Percentiles rank a stretch among this genome's conserved stretches.
Evolutionary conservation across 2,329 filamentous ascomycete genomes (phyloP).

Genomic region (Scorias spongiosa): DNA sequence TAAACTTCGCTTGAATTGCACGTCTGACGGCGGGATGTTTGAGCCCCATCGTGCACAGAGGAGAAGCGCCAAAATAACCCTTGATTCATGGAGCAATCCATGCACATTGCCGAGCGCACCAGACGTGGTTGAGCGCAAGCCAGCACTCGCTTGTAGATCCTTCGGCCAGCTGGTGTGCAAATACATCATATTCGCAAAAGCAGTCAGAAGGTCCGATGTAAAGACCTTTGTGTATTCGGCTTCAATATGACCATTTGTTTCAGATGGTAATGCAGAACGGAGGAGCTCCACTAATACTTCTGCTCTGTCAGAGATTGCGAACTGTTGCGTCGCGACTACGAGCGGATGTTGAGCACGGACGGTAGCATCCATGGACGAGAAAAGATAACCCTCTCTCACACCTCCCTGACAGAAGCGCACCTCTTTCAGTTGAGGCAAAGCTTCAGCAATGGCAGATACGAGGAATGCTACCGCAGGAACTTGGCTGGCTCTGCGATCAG

Average conservation of each 20-base stretch:
- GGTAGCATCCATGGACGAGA: constrained; percentile 47
- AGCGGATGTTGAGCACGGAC: constrained; percentile 54
- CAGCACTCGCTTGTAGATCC: constrained; percentile 43
- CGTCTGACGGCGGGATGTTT: constrained; percentile 43
- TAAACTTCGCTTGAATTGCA: constrained; percentile 39
- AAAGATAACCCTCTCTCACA: constrained; percentile 70
- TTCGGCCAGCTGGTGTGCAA: constrained; percentile 27
- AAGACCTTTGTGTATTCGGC: constrained; percentile 27
- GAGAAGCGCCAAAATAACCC: constrained; percentile 56
- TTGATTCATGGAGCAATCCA: constrained; percentile 56
- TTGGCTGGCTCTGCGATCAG: constrained; percentile 61
- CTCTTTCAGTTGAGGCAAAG: constrained; percentile 53
- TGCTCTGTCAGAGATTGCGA: constrained; percentile 32
- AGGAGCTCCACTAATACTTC: constrained; percentile 34
- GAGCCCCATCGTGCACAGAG: constrained; percentile 62
- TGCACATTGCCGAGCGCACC: constrained; percentile 53
- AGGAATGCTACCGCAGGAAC: constrained; percentile 73
- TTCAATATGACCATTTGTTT: constrained; percentile 7
- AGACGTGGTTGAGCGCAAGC: constrained; percentile 56
- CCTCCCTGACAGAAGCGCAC: constrained; percentile 80
- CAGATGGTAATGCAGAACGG: constrained; percentile 29
- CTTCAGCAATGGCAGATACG: constrained; percentile 56
- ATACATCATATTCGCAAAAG: constrained; percentile 46
- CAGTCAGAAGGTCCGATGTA: constrained; percentile 33
- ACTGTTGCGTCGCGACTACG: constrained; percentile 41